phyloP scores from a whole-genome alignment of 257 asterid genomes.

The Capsicum rhomboideum region DNA sequence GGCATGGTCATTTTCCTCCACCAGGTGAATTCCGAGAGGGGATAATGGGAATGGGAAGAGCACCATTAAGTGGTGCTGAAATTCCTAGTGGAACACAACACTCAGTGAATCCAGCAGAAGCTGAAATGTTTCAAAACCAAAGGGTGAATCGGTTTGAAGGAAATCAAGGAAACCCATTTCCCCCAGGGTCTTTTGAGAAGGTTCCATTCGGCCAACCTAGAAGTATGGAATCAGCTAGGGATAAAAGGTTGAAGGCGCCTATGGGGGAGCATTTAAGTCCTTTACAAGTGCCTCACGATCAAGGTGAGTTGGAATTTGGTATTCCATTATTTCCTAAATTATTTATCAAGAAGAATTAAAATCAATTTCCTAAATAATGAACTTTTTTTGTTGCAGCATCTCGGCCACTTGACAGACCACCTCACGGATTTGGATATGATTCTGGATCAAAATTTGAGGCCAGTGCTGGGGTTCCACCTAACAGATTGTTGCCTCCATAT shows the following conservation, averaged over 20 bases:
- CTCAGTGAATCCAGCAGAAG: slow-evolving; percentile 25
- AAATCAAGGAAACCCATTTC: slow-evolving; percentile 5
- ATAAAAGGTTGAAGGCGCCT: slow-evolving; percentile 37
- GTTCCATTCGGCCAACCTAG: slow-evolving; percentile 27
- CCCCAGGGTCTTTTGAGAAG: slow-evolving; percentile 32
- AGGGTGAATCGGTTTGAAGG: slow-evolving; percentile 19
- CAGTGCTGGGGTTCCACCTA: slow-evolving; percentile 39
- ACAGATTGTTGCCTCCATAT: slow-evolving; percentile 39
- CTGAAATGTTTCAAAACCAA: slow-evolving; percentile 30
- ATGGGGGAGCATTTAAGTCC: slow-evolving; percentile 37
- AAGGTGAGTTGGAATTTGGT: slow-evolving; percentile 31
- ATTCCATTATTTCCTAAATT: not conserved
- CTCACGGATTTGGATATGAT: slow-evolving; percentile 33
- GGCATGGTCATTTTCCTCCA: slow-evolving; percentile 33
- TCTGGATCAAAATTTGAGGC: slow-evolving; percentile 31
- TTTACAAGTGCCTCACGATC: slow-evolving; percentile 36
- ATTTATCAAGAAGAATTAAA: not conserved
- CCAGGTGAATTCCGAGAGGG: slow-evolving; percentile 40
- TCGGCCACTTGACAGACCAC: slow-evolving; percentile 33
- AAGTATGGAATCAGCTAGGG: slow-evolving; percentile 35
- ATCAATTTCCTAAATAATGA: not conserved
- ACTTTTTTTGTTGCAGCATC: slow-evolving; percentile 22
- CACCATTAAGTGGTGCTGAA: slow-evolving; percentile 36
- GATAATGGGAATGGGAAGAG: slow-evolving; percentile 31
- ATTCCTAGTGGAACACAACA: slow-evolving; percentile 34